These are phyloP conservation scores for Marchantia paleacea DNA, from an alignment of 225 moss, liverwort and hornwort genomes.

Conservation along the genomic window DNA sequence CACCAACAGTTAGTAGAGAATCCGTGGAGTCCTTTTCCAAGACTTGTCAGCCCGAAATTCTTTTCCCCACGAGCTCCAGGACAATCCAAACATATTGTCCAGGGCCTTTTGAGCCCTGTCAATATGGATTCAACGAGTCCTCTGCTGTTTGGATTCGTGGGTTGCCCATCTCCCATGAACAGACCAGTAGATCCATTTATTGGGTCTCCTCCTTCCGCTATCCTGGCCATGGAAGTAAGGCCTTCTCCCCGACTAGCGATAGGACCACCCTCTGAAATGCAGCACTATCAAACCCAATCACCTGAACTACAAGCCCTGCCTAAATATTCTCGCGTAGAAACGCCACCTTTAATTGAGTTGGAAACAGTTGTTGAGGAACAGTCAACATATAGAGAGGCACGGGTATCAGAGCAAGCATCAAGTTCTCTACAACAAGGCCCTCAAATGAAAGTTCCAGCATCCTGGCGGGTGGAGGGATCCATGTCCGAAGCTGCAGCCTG, in stretches of 20 bases:
- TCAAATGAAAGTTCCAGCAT: background rate
- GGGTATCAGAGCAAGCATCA: background rate
- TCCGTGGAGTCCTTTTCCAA: conserved; percentile 41
- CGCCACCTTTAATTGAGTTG: conserved; percentile 38
- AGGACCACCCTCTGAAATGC: conserved; percentile 1
- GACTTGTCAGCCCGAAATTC: conserved; percentile 36
- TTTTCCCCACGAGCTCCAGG: conserved; percentile 39
- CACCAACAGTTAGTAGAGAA: conserved; percentile 33
- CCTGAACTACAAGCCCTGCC: background rate
- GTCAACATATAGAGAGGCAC: background rate
- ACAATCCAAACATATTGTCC: conserved; percentile 10
- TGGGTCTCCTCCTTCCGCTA: conserved; percentile 24
- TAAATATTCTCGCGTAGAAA: background rate
- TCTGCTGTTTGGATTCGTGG: conserved; percentile 15
- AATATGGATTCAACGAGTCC: conserved; percentile 29
- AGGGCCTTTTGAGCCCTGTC: background rate
- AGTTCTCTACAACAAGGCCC: background rate
- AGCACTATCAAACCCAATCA: background rate
- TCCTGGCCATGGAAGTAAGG: background rate
- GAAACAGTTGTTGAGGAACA: conserved; percentile 16
- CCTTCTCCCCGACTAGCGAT: conserved; percentile 10
- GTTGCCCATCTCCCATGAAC: conserved; percentile 5
- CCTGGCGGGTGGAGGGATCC: conserved; percentile 37
- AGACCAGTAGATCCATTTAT: conserved; percentile 20
- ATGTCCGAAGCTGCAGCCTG: conserved; percentile 37